Base-by-base conservation (phyloP, 1,139 yeast genomes). In the Nakaseomyces uthaithaninus region DNA sequence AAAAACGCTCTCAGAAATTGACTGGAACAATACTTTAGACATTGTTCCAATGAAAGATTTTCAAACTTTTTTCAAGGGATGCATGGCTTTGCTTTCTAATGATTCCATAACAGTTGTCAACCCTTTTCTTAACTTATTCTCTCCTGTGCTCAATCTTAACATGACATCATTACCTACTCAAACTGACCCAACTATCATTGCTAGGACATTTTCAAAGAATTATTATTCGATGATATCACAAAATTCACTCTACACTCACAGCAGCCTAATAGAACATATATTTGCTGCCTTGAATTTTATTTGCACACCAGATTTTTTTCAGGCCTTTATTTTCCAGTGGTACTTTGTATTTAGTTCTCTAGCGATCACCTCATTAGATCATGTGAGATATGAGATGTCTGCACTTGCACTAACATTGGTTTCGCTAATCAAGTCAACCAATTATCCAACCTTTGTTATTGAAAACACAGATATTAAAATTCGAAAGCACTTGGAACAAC, bases 1-100 rank as follows among this genome's bases (percentile, higher is more conserved):
- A 42, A 43, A 15, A 42, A 43, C 14, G 33, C 30, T 27, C 37
- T 40, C 33, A 33, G 38, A 22, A 20, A 20, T 19, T n/a, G 11
- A 31, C 17, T 22, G 23, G 19, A 27, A 12, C 2, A 17, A 10
- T 20, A 16, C 23, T 22, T 14, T 28, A 4, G 28, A 18, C 6
- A 22, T 27, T 19, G 9, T 20, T 4, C 27, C 35, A 10, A n/a
- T 22, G 16, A 3, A 22, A 10, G 19, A 22, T 22, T 10, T 6
- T 10, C 17, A 16, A 9, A 5, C 14, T 4, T 14, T 12, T n/a
- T 22, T 15, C 8, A 16, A 17, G 12, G 34, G 28, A 7, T n/a
- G 34, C 23, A n/a, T 23, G n/a, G 26, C 17, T 11, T 18, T 17
- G 7, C 22, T 22, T 16, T 18, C 23, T 5, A 8, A 31, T 7